Base-by-base conservation (phyloP, 257 asterid species). In the Orobanche coerulescens region DNA sequence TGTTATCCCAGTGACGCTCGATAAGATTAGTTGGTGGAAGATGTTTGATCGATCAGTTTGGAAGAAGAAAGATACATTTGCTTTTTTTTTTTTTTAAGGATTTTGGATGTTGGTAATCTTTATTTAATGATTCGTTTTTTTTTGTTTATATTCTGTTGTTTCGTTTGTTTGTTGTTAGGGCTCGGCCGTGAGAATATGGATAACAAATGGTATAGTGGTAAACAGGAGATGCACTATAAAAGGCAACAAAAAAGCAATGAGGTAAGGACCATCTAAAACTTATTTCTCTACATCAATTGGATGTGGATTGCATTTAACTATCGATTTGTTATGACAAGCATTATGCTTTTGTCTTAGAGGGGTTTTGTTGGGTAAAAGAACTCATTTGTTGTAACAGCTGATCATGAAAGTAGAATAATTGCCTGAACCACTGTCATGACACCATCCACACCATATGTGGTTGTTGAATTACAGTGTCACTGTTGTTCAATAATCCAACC, bases 211-310 rank as follows among this genome's bases (percentile, higher is more conserved):
- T 81, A 73, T 67, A 72, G 64, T 70, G 80, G 85, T 47, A 82
- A 81, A 66, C 87, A 73, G 55, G 94, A 84, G 64, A 65, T 77
- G 87, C 83, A 74, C 59, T 65, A 64, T 55, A 78, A 80, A 78
- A 78, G 68, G 69, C 82, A 68, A 52, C 78, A 70, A 46, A 78
- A 62, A 73, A 59, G 47, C 23, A 73, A 73, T 20, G 90, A 81
- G 88, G 96, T 87, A 71, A 56, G 70, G 40, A 10, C 63, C 48
- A 11, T 57, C 52, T 13, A 26, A 14, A 46, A 9, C 30, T 10
- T 62, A 16, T n/a, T 16, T 39, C 3, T 43, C 6, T 14, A n/a
- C 5, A 19, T 60, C 48, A 55, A 40, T 48, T 31, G 20, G 31
- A 11, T 53, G 66, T 44, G 1, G 26, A 25, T 4, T 4, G 14